phyloP scores from a whole-genome alignment of 768 basidiomycete genomes.

The Lactarius vividus region DNA sequence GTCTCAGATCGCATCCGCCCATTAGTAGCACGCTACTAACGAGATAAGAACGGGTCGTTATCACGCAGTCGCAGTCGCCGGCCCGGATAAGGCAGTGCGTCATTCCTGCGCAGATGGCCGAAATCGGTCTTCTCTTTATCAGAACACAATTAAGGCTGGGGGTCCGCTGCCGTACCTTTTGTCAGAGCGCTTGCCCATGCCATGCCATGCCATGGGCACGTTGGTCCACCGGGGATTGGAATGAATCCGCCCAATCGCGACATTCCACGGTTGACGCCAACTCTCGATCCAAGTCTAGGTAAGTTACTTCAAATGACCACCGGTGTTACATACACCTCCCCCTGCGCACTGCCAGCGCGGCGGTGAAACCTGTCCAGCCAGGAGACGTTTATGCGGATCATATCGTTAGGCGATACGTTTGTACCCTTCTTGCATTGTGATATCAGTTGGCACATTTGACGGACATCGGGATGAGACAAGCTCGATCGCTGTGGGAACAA shows the following conservation, averaged over 20 bases:
- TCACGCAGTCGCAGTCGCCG: background rate
- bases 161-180: background rate
- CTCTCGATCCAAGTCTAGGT: background rate
- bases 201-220: background rate
- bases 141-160: background rate
- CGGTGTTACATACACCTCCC: background rate
- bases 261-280: background rate
- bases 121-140: constrained; percentile 4
- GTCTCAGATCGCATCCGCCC: constrained; percentile 5
- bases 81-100: background rate
- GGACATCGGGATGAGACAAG: background rate
- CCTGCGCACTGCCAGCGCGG: background rate
- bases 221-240: background rate
- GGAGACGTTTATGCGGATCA: background rate
- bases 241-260: background rate
- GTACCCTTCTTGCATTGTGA: background rate
- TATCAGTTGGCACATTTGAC: background rate
- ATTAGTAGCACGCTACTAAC: background rate
- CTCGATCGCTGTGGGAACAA: background rate
- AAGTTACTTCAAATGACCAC: background rate
- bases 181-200: background rate
- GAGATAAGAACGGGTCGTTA: background rate
- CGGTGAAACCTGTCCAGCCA: too few species aligned
- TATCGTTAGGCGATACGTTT: background rate
- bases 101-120: background rate